Base-by-base conservation (phyloP, 2,329 filamentous ascomycete species). In the Phialemoniopsis sp. region DNA sequence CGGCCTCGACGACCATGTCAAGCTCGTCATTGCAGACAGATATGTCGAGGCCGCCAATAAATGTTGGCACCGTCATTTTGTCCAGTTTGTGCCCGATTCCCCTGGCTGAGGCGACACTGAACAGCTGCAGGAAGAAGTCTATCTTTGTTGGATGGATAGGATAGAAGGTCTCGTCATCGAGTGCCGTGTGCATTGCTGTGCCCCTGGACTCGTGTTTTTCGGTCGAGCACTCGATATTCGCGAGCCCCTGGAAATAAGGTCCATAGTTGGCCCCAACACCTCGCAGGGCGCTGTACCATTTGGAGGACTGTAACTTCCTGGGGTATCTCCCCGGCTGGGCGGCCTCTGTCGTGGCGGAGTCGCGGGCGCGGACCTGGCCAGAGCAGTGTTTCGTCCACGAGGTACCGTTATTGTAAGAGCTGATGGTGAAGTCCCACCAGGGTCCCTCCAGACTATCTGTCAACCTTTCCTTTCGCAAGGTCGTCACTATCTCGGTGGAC, bases 1-100 rank as follows among this genome's bases (percentile, higher is more conserved):
- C 43, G 64, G 62, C 37, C 57, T 63, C 40, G 67, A 65, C 42
- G 62, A 64, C 38, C 69, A 76, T 49, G 73, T 91, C 56, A 76
- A 75, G 46, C 75, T 97, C 21, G 21, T 26, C 21, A 10, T 10
- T 26, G 21, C 21, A 6, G 21, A 26, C 21, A 10, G 21, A 6
- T 6, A 26, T 26, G 21, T 26, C 21, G 10, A 26, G 21, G 10
- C 21, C 47, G 29, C 41, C 34, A 2, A 26, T 26, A 26, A 26
- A 26, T 6, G 39, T 19, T 19, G 28, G 18, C 15, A 13, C 29
- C 13, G 17, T 37, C 36, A 18, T 14, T 10, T 26, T 26, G 21
- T 26, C 21, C 21, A 42, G 46, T 3, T 52, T 49, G 10, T 49
- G 52, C 12, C 36, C 48, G n/a, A 41, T 51, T 28, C 17, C 44